Evolutionary conservation across 2,329 filamentous ascomycete genomes (phyloP), one percentile per base, ranked within the genome.

Genomic region (Calonectria pteridis): DNA sequence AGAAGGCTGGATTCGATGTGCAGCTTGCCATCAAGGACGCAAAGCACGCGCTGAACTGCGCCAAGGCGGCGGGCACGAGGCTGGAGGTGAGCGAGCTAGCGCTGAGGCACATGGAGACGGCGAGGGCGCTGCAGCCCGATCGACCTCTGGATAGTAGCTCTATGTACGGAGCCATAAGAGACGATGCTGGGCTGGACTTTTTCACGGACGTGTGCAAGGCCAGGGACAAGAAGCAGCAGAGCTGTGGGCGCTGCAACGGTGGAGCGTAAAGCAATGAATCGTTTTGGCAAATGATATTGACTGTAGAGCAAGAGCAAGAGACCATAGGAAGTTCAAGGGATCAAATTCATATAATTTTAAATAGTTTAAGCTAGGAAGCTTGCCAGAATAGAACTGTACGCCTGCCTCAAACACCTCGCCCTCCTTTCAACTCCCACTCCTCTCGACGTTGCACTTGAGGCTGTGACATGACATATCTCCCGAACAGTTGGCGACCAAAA

Each of bases 81-180:
- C n/a, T 74, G 29, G 65, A 69, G 28, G 66, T 69, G 1, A 68
- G 65, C 20, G 68, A 74, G 28, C 26, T 69, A 20, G 72, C 72
- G 1, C 6, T 74, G 37, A 62, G 37, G 28, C 72, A 67, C 16
- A 65, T 72, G 64, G 51, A 68, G 28, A 62, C 58, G 26, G 72
- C 72, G 10, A 62, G 72, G 23, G 16, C 13, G 29, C 20, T 69
- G 10, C 43, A 69, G 20, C 65, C 65, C 1, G 53, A 55, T 1
- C 31, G 71, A n/a, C 66, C 72, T 6, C 23, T 74, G 31, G 72
- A 74, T 35, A 74, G 72, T 31, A 67, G 59, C 16, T 72, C 72
- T 6, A 65, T 74, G 64, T 74, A 72, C 14, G 72, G 69, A 11
- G 65, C 65, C 0, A 63, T 67, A 14, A 43, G 72, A 3, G 58